Percentiles rank a stretch among this genome's conserved stretches.
phyloP scores from a whole-genome alignment of 2,329 filamentous ascomycete species.

The Penicillium sp. region DNA sequence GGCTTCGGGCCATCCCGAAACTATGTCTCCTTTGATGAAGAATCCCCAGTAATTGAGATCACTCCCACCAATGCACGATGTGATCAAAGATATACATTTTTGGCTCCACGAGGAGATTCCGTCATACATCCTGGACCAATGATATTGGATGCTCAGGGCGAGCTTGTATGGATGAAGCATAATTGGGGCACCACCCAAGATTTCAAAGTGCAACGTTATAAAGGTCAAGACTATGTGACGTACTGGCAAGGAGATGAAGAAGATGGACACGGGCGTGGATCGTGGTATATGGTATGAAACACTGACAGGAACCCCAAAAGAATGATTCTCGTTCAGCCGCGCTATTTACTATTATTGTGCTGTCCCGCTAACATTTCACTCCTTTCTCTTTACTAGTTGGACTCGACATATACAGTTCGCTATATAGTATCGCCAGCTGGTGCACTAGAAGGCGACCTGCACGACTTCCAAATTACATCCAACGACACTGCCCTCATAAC shows the following conservation, averaged over 20 bases:
- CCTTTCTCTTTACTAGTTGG: conserved; percentile 20
- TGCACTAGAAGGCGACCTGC: conserved; percentile 39
- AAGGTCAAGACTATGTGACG: conserved; percentile 50
- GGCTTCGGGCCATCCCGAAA: conserved; percentile 34
- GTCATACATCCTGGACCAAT: conserved; percentile 44
- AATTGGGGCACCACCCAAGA: conserved; percentile 49
- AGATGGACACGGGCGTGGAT: conserved; percentile 47
- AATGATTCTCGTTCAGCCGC: too few relatives aligned
- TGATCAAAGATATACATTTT: conserved; percentile 34
- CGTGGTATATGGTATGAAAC: conserved; percentile 36
- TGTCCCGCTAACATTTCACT: conserved; percentile 9
- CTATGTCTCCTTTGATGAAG: conserved; percentile 35
- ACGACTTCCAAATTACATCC: conserved; percentile 50
- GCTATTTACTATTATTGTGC: too few relatives aligned
- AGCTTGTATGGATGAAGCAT: conserved; percentile 37
- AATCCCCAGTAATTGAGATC: conserved; percentile 33
- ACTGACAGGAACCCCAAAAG: too few relatives aligned
- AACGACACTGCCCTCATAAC: conserved; percentile 48
- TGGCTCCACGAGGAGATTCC: conserved; percentile 38
- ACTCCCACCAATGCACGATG: conserved; percentile 29
- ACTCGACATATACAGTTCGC: conserved; percentile 36
- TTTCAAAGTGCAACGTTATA: conserved; percentile 51
- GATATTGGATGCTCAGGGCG: conserved; percentile 38
- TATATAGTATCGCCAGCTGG: conserved; percentile 28
- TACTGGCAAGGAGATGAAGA: conserved; percentile 55